Evolutionary conservation across 441 rosid genomes (phyloP).

Genomic region (Populus hybrid): DNA sequence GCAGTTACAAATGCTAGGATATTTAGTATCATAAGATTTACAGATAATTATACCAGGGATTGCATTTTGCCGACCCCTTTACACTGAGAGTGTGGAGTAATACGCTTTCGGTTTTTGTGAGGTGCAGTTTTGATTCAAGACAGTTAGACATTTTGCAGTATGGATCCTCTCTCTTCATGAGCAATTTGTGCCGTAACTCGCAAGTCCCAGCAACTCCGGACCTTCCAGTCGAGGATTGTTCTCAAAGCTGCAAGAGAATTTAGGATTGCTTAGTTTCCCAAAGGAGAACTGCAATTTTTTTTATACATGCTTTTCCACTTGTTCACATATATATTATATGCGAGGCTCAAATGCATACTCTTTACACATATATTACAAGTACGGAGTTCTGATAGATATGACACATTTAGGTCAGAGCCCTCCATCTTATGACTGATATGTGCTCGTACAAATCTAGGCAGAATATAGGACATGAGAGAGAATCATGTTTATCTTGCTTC

Average conservation of each 20-base stretch:
- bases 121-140: background rate
- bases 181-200: constrained; percentile 89
- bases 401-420: background rate
- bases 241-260: constrained; percentile 22
- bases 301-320: background rate
- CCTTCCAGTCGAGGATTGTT: constrained; percentile 90
- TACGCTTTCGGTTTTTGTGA: constrained; percentile 12
- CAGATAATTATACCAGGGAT: constrained; percentile 31
- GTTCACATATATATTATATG: background rate
- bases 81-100: constrained; percentile 22
- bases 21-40: constrained; percentile 30
- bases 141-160: constrained; percentile 4
- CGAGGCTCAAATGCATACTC: background rate
- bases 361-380: background rate
- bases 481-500: background rate
- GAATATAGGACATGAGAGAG: background rate
- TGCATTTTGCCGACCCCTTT: constrained; percentile 21
- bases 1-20: constrained; percentile 33
- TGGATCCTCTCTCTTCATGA: constrained; percentile 30
- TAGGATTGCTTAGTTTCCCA: constrained; percentile 1
- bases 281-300: background rate
- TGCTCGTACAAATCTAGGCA: background rate
- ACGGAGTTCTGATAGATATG: background rate
- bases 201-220: constrained; percentile 88
- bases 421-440: background rate